Evolutionary conservation across 116 monocot species (phyloP).

Genomic region (Iris pallida): DNA sequence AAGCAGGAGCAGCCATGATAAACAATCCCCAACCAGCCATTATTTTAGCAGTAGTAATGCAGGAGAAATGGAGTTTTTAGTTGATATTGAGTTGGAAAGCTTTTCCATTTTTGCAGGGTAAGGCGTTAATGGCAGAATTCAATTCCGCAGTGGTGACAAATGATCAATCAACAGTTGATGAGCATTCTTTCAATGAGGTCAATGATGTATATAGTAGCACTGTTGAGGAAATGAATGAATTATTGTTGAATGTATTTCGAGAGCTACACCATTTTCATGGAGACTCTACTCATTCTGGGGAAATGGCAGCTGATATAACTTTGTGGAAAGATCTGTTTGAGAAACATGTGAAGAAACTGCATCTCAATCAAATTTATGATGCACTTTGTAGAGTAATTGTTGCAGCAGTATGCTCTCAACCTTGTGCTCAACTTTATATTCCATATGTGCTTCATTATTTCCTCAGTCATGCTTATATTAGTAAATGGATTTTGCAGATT

Average conservation of each 20-base stretch:
- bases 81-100: no score
- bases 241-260: slow-evolving; percentile 17
- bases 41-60: no score
- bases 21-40: no score
- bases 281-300: slow-evolving; percentile 8
- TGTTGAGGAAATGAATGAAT: slow-evolving; percentile 18
- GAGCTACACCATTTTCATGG: slow-evolving; percentile 6
- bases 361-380: slow-evolving; percentile 43
- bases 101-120: slow-evolving; percentile 43
- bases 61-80: no score
- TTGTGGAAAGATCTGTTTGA: slow-evolving; percentile 52
- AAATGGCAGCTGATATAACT: slow-evolving; percentile 31
- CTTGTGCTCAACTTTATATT: slow-evolving; percentile 7
- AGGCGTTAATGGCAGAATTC: slow-evolving; percentile 28
- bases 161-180: slow-evolving; percentile 5
- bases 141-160: slow-evolving; percentile 11
- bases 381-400: slow-evolving; percentile 21
- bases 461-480: not conserved
- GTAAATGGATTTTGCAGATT: slow-evolving; percentile 32
- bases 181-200: slow-evolving; percentile 14
- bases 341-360: slow-evolving; percentile 31
- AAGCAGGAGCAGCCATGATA: no score
- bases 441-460: not conserved
- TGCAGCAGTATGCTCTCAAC: slow-evolving; percentile 34
- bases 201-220: slow-evolving; percentile 20